Conservation (phyloP, 805 yeast genomes). For the Ogataea zsoltii region DNA sequence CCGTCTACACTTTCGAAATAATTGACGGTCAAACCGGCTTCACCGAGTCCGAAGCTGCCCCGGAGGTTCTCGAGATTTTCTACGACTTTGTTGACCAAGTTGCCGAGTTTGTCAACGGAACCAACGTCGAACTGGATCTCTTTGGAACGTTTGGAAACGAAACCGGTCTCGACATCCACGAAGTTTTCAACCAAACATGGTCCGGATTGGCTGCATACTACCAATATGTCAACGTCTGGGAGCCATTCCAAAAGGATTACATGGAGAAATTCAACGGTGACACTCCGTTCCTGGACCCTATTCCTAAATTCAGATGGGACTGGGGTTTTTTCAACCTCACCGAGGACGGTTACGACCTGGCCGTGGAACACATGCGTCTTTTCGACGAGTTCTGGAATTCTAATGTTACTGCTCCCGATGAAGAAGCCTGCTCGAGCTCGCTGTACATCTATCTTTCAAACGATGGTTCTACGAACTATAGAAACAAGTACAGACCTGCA, state of each 20-base stretch:
- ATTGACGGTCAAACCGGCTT: conserved; percentile 5
- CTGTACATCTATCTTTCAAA: conserved; percentile 12
- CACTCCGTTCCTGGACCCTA: conserved; percentile 14
- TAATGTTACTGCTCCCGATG: conserved; percentile 11
- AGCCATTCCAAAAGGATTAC: conserved; percentile 13
- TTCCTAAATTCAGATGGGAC: conserved; percentile 17
- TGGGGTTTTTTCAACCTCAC: conserved; percentile 15
- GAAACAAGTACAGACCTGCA: conserved; percentile 9
- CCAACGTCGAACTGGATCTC: conserved; percentile 7
- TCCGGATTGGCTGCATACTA: conserved; percentile 13
- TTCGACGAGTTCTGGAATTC: conserved; percentile 16
- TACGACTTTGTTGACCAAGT: conserved; percentile 12
- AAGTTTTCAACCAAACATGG: conserved; percentile 15
- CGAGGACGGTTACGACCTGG: conserved; percentile 11
- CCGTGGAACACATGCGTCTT: conserved; percentile 9
- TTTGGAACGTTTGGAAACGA: conserved; percentile 7
- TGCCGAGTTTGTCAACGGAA: conserved; percentile 11
- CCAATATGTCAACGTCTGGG: conserved; percentile 15
- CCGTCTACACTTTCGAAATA: conserved; percentile 11
- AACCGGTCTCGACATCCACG: conserved; percentile 9
- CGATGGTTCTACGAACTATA: conserved; percentile 10
- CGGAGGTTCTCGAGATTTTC: conserved; percentile 7
- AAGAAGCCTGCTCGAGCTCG: conserved; percentile 11
- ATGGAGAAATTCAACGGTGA: conserved; percentile 7
- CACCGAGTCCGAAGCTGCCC: conserved; percentile 6